These are phyloP conservation scores for Verticillium nonalfalfae DNA, from an alignment of 2,329 filamentous ascomycete genomes.

Conservation along the genomic window DNA sequence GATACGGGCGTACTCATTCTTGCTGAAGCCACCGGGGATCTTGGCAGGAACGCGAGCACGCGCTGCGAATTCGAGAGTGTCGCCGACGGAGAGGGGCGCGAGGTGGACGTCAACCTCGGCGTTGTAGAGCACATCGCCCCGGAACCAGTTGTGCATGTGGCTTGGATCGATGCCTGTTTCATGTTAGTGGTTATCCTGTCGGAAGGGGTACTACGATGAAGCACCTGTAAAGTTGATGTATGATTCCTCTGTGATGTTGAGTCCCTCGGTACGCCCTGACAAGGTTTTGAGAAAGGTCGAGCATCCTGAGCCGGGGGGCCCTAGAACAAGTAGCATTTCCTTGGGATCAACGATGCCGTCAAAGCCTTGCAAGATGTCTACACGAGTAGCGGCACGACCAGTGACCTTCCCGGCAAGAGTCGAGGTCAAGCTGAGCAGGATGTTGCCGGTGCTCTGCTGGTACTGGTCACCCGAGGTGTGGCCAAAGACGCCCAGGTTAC, in stretches of 20 bases:
- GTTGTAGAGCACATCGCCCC: conserved; percentile 62
- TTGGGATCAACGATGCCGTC: conserved; percentile 29
- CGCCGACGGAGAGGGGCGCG: conserved; percentile 50
- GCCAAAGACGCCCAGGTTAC: conserved; percentile 17
- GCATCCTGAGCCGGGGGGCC: conserved; percentile 52
- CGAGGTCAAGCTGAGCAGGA: conserved; percentile 12
- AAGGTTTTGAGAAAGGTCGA: conserved; percentile 61
- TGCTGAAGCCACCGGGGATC: conserved; percentile 37
- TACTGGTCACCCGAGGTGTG: conserved; percentile 16
- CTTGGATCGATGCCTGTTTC: conserved; percentile 6
- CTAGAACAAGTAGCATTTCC: conserved; percentile 53
- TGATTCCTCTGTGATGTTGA: conserved; percentile 14
- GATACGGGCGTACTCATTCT: conserved; percentile 34
- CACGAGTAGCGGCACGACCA: conserved; percentile 1
- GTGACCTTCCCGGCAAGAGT: conserved; percentile 2
- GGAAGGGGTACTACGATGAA: background rate
- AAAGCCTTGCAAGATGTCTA: conserved; percentile 20
- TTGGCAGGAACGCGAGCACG: conserved; percentile 41
- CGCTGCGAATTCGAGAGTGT: conserved; percentile 56
- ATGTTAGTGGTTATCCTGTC: background rate
- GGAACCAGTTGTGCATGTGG: conserved; percentile 19
- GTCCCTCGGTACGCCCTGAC: conserved; percentile 12
- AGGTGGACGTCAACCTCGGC: conserved; percentile 61
- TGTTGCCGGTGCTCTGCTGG: conserved; percentile 17
- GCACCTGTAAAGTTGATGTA: conserved; percentile 15